Evolutionary conservation across 1,139 yeast genomes (phyloP).

Genomic region (Hemisphaericaspora subhashii): DNA sequence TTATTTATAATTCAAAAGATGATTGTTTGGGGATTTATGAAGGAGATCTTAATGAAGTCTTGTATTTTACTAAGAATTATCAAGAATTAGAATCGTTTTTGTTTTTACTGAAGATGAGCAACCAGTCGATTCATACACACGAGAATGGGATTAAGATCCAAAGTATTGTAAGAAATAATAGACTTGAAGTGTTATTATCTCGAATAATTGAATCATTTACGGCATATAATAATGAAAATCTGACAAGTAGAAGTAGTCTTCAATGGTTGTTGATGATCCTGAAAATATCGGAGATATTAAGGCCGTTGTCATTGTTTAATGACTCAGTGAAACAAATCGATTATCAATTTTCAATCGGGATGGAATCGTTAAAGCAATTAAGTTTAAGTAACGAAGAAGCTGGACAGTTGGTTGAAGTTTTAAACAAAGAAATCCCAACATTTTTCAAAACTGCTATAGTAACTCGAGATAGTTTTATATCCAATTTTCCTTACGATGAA

Average conservation of each 20-base stretch:
- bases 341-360: constrained; percentile 11
- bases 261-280: constrained; percentile 12
- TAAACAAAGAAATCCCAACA: not conserved
- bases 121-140: not conserved
- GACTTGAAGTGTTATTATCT: constrained; percentile 6
- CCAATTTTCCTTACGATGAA: not conserved
- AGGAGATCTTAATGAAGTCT: constrained; percentile 9
- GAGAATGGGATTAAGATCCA: constrained; percentile 5
- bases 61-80: constrained; percentile 8
- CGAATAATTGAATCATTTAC: constrained; percentile 9
- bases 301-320: not conserved
- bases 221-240: constrained; percentile 6
- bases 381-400: constrained; percentile 8
- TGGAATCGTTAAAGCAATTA: constrained; percentile 11
- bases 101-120: constrained; percentile 3
- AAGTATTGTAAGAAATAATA: constrained; percentile 5
- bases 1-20: constrained; percentile 4
- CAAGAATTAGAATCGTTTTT: constrained; percentile 9
- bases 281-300: constrained; percentile 5
- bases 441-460: not conserved
- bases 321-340: constrained; percentile 6
- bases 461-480: constrained; percentile 1
- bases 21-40: not conserved
- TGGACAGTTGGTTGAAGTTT: constrained; percentile 4
- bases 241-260: constrained; percentile 6